Evolutionary conservation across 306 rosid species (phyloP), one percentile per base, ranked within the genome.

Genomic region (Glycine soja): DNA sequence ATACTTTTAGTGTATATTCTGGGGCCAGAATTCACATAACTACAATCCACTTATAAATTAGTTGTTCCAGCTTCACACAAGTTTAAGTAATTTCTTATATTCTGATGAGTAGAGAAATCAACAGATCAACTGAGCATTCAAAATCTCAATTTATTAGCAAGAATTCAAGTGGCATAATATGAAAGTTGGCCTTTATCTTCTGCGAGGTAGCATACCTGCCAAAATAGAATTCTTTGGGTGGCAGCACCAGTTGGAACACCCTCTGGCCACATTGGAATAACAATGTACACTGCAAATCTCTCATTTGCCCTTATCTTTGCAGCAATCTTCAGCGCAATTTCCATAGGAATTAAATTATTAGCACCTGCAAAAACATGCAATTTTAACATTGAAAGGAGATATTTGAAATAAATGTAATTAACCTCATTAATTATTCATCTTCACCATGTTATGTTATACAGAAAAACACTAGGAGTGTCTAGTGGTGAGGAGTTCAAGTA

Each of bases 251-350:
- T 87, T 40, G 99, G 99, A 85, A 83, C 92, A 82, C 99, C 99
- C 88, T 95, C 99, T 0, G 99, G 99, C 99, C 99, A 95, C 99
- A 95, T 95, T 57, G 98, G 99, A 81, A 95, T 93, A 79, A 95
- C 87, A 68, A 95, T 90, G 89, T 95, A 95, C 13, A 80, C 99
- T 43, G 98, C 93, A 76, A 95, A 95, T 77, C 99, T 91, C 90
- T 95, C 92, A 47, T 92, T 89, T 80, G 97, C 97, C 88, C 85
- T 90, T 79, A 95, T 93, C 85, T 95, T 95, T 15, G 86, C 90
- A 30, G 98, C 97, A 80, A 95, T 92, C 91, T 95, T 95, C 42
- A 95, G 91, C 3, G 99, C 96, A 68, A 95, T 95, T 87, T 95
- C 99, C 93, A 93, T 93, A 2, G 99, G 99, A 76, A 95, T 95